Percentiles rank a stretch among this genome's conserved stretches.
Conservation (phyloP, 257 asterid genomes). For the Pogostemon cablin region DNA sequence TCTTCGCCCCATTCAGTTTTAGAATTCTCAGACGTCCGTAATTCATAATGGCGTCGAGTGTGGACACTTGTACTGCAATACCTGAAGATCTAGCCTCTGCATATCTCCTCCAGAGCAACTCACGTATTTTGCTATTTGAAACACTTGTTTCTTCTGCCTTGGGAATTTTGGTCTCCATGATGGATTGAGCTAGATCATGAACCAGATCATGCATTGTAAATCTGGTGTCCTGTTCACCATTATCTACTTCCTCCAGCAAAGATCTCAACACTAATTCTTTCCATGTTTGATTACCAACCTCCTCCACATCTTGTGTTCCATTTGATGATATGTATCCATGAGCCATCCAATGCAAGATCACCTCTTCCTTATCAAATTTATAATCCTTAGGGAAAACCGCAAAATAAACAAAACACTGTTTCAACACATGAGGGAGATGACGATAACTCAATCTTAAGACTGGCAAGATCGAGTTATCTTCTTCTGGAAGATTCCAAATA, state of each 20-base stretch:
- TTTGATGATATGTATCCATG: background rate
- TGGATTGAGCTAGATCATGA: background rate
- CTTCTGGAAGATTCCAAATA: no score
- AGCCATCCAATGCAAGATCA: background rate
- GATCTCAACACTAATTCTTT: background rate
- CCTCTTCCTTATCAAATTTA: no score
- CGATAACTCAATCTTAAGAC: no score
- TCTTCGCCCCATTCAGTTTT: background rate
- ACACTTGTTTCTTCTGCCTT: background rate
- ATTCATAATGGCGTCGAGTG: background rate
- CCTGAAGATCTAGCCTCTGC: background rate
- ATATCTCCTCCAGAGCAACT: background rate
- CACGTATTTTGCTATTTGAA: background rate
- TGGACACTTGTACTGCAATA: background rate
- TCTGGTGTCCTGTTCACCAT: no score
- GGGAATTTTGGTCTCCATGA: background rate
- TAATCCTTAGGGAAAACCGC: no score
- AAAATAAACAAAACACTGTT: no score
- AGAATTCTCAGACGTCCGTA: constrained; percentile 10
- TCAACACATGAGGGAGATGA: no score
- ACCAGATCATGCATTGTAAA: no score
- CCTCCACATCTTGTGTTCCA: background rate
- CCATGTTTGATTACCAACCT: background rate
- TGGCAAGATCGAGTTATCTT: no score
- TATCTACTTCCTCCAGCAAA: background rate